Evolutionary conservation across 2,329 filamentous ascomycete species (phyloP), one percentile per base, ranked within the genome.

Genomic region (Penicillium sp.): DNA sequence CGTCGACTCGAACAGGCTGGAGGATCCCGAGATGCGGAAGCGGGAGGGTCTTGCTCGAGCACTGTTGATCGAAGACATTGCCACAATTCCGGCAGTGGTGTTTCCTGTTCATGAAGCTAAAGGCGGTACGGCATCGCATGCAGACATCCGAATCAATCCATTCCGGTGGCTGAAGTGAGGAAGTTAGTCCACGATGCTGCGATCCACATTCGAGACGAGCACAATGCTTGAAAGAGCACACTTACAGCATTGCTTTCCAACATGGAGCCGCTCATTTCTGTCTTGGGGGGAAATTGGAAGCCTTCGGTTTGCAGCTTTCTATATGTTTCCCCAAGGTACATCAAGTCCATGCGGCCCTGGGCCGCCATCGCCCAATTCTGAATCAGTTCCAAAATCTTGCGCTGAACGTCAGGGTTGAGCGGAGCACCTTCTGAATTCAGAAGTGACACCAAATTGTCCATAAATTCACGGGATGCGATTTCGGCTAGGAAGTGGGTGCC

Each of bases 91-190:
- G 89, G 73, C 95, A 99, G 76, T 99, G 95, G 75, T 99, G 95
- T 75, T 98, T 99, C 72, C 95, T 89, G 76, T 99, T 99, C 58
- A 94, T 99, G 73, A 99, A 97, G 52, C 92, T 97, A 71, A 99
- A 99, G 19, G 92, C 80, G 13, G 94, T 97, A 68, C 95, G 88
- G 76, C 95, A 99, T 74, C 95, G 90, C 93, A 99, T 97, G 76
- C 95, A 99, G 35, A 99, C 94, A 71, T 99, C 95, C 11, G 94
- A 97, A 78, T 99, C 95, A 54, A 89, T 88, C 95, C 95, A 99
- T 79, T 99, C 95, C 0, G 95, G 95, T 10, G 95, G 95, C 89
- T 96, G 70, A 57, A 40, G 59, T 26, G 19, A 19, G 30, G 45
- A 28, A 42, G 38, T 68, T 62, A 68, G 64, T 19, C 16, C 14